A percentile compares a stretch with the other conserved stretches of the same genome.
Evolutionary conservation across 371 early-diverging fungal genomes (phyloP).

Genomic region (Coemansia sp.): DNA sequence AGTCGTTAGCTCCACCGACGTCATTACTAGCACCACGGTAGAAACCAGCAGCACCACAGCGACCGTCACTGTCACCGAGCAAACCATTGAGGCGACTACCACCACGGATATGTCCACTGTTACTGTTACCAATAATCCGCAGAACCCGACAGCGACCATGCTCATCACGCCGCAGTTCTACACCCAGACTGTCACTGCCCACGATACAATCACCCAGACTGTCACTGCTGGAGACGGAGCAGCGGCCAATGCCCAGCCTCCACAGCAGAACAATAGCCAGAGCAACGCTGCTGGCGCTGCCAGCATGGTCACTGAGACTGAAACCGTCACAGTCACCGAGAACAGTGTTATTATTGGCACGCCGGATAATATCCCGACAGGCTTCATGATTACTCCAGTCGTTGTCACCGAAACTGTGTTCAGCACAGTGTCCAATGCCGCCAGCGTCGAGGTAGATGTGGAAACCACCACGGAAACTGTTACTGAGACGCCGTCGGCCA

Average conservation of each 20-base stretch:
- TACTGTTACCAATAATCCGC: neutral
- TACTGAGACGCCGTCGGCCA: neutral
- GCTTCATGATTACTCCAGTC: neutral
- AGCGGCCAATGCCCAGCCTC: neutral
- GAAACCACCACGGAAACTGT: neutral
- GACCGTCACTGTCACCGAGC: neutral
- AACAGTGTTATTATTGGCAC: neutral
- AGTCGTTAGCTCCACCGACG: neutral
- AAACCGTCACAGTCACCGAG: neutral
- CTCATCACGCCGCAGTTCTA: conserved; percentile 7
- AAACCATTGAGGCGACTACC: neutral
- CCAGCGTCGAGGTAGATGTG: neutral
- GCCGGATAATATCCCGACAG: neutral
- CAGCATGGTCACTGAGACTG: neutral
- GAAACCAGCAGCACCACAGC: conserved; percentile 10
- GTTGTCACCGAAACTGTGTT: neutral
- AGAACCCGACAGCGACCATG: conserved; percentile 2
- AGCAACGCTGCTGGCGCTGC: no score
- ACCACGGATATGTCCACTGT: conserved; percentile 14
- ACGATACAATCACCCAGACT: conserved; percentile 8
- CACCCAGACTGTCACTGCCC: conserved; percentile 14
- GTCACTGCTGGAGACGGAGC: neutral
- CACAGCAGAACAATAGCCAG: no score
- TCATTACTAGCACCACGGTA: neutral
- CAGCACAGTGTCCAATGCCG: neutral